These are phyloP conservation scores for Cicer pinnatifidum DNA, from an alignment of 306 rosid species.

Conservation along the genomic window DNA sequence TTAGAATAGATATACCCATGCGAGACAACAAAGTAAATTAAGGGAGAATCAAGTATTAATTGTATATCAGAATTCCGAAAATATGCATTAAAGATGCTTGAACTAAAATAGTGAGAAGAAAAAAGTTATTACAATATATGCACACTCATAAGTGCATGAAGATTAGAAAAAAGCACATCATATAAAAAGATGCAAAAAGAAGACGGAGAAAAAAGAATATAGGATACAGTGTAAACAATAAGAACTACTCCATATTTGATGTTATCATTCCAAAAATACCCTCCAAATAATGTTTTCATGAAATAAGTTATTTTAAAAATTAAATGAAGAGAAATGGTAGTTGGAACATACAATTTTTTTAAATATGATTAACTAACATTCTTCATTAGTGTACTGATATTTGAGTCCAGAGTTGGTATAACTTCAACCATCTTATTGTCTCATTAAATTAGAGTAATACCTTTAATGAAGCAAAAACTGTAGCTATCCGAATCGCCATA, in stretches of 20 bases:
- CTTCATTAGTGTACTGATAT: neutral
- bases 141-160: neutral
- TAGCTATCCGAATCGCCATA: constrained; percentile 88
- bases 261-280: too few relatives aligned
- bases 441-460: constrained; percentile 46
- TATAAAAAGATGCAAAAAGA: constrained; percentile 8
- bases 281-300: too few relatives aligned
- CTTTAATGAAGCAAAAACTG: constrained; percentile 93
- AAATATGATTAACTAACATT: too few relatives aligned
- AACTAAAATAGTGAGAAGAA: too few relatives aligned
- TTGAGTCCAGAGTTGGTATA: constrained; percentile 4
- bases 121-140: neutral
- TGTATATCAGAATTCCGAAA: too few relatives aligned
- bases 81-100: too few relatives aligned
- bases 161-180: neutral
- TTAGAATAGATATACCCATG: too few relatives aligned
- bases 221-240: constrained; percentile 2
- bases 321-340: too few relatives aligned
- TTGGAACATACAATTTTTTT: too few relatives aligned
- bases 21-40: too few relatives aligned
- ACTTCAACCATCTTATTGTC: constrained; percentile 1
- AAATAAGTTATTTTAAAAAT: too few relatives aligned
- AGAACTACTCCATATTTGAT: neutral
- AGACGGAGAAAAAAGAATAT: neutral
- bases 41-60: too few relatives aligned